A percentile compares a stretch with the other conserved stretches of the same genome.
phyloP scores from a whole-genome alignment of 345 rosid genomes.

The Cardamine resedifolia region DNA sequence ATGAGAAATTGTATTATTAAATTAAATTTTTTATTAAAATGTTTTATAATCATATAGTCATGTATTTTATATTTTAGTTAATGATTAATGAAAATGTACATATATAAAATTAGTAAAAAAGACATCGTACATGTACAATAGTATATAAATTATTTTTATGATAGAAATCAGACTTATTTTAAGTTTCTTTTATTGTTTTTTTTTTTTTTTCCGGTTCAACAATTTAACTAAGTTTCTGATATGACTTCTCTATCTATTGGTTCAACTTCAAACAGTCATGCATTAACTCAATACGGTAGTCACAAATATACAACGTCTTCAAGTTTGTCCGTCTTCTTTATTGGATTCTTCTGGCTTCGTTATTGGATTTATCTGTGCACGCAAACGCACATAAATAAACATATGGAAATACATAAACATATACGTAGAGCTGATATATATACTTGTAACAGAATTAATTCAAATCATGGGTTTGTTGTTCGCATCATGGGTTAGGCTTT shows the following conservation, averaged over 20 bases:
- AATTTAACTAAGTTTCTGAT: neutral
- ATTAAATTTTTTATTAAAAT: neutral
- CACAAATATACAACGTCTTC: neutral
- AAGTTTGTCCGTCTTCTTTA: neutral
- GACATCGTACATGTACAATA: neutral
- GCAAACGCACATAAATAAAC: neutral
- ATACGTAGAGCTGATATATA: neutral
- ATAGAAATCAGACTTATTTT: neutral
- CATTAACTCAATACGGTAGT: neutral
- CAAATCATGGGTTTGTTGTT: neutral
- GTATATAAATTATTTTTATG: neutral
- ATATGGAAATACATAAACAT: neutral
- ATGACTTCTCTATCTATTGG: neutral
- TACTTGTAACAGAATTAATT: neutral
- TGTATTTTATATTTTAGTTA: neutral
- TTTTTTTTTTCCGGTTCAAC: neutral
- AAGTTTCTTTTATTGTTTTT: neutral
- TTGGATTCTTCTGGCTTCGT: neutral
- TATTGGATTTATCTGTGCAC: neutral
- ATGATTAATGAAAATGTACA: neutral
- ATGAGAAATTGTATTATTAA: neutral
- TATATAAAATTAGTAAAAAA: neutral
- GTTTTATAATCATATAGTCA: neutral
- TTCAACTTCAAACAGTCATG: neutral
- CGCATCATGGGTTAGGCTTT: neutral